A percentile compares a stretch with the other conserved stretches of the same genome.
These are phyloP conservation scores for Malassezia slooffiae DNA, from an alignment of 1,284 basidiomycete species.

Conservation along the genomic window DNA sequence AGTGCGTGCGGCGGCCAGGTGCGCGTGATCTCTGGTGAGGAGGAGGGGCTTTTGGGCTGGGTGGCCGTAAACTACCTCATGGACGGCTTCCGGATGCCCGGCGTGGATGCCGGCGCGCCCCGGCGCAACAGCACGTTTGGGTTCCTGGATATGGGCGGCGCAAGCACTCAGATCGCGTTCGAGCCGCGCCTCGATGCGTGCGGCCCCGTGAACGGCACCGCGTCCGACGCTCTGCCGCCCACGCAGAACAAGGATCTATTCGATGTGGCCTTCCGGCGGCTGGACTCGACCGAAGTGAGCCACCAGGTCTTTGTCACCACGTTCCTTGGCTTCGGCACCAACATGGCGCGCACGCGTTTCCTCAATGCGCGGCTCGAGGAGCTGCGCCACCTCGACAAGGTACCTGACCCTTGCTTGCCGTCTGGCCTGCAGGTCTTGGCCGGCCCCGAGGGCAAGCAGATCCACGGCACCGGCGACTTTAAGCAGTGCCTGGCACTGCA, in stretches of 20 bases:
- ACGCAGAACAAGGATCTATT: slow-evolving; percentile 43
- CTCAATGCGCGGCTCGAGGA: slow-evolving; percentile 48
- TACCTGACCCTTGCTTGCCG: slow-evolving; percentile 77
- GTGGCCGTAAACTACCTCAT: slow-evolving; percentile 95
- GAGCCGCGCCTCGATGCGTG: slow-evolving; percentile 52
- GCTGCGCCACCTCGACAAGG: slow-evolving; percentile 52
- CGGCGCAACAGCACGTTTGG: slow-evolving; percentile 60
- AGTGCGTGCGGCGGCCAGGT: slow-evolving; percentile 63
- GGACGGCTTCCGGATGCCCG: slow-evolving; percentile 66
- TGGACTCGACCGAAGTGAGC: slow-evolving; percentile 73
- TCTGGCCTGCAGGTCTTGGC: slow-evolving; percentile 53
- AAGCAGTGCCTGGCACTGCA: slow-evolving; percentile 66
- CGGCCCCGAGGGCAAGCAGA: background rate
- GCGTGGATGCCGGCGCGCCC: background rate
- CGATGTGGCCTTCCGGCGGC: slow-evolving; percentile 66
- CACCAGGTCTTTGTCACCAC: slow-evolving; percentile 96
- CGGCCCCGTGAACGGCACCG: slow-evolving; percentile 49
- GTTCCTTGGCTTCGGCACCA: slow-evolving; percentile 96
- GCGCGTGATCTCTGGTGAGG: slow-evolving; percentile 90
- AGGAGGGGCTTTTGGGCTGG: slow-evolving; percentile 97
- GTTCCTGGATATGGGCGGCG: slow-evolving; percentile 98
- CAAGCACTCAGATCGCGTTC: slow-evolving; percentile 96
- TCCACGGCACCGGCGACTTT: slow-evolving; percentile 73
- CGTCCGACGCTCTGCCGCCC: background rate
- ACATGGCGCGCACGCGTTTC: slow-evolving; percentile 85